Conservation (phyloP, 192 early-diverging fungal genomes). For the Backusella morwellensis region DNA sequence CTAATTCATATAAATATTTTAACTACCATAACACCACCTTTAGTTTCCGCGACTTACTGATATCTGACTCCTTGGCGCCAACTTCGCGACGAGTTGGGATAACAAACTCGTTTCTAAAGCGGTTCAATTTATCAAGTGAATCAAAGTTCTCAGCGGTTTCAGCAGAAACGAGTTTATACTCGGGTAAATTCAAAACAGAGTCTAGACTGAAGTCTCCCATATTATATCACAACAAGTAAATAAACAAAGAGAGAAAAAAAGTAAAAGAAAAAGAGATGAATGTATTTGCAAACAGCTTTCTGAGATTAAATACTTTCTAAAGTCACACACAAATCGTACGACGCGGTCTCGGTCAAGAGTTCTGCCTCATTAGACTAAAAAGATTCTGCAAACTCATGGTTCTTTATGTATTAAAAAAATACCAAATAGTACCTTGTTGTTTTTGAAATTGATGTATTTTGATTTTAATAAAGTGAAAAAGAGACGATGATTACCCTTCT, state of each 20-base stretch:
- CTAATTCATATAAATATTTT: constrained; percentile 9
- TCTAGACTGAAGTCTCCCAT: not conserved
- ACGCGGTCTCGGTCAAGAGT: too few species aligned
- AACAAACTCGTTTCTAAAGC: constrained; percentile 59
- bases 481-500: too few species aligned
- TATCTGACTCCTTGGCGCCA: constrained; percentile 18
- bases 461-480: too few species aligned
- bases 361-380: too few species aligned
- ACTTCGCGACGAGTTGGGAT: constrained; percentile 55
- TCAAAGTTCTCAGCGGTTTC: constrained; percentile 55
- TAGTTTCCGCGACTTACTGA: not conserved
- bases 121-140: constrained; percentile 46
- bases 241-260: not conserved
- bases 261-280: not conserved
- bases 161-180: not conserved
- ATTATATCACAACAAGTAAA: not conserved
- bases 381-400: too few species aligned
- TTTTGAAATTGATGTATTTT: too few species aligned
- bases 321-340: not conserved
- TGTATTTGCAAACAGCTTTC: not conserved
- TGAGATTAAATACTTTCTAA: not conserved
- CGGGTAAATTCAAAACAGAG: not conserved
- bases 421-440: too few species aligned
- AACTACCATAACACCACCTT: not conserved
- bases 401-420: too few species aligned